phyloP scores from a whole-genome alignment of 306 rosid genomes.

The Crataegus laevigata region DNA sequence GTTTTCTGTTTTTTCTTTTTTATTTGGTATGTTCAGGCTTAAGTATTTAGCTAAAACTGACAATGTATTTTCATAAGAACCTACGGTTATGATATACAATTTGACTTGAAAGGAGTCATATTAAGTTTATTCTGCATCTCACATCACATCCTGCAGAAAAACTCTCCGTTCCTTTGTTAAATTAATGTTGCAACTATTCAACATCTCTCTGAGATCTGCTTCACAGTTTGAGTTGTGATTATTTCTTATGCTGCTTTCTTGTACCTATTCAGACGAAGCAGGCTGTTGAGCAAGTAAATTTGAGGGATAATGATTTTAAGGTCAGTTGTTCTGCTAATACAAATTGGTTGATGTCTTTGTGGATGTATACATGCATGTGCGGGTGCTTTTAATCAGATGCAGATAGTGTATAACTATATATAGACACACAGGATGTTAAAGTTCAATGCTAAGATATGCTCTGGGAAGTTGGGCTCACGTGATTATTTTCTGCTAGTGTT shows the following conservation, averaged over 20 bases:
- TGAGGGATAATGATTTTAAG: slow-evolving; percentile 47
- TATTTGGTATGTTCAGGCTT: not conserved
- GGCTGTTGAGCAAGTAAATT: slow-evolving; percentile 50
- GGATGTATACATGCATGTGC: not conserved
- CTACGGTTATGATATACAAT: not conserved
- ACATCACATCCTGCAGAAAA: not conserved
- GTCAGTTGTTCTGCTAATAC: slow-evolving; percentile 36
- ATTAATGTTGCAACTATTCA: not conserved
- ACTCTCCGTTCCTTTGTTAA: not conserved
- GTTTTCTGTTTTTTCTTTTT: not conserved
- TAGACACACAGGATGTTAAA: not conserved
- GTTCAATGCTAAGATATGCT: not conserved
- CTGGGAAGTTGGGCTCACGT: not conserved
- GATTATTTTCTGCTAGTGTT: not conserved
- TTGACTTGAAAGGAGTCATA: not conserved
- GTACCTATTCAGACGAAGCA: slow-evolving; percentile 42
- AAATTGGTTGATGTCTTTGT: not conserved
- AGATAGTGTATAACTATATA: not conserved
- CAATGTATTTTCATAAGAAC: not conserved
- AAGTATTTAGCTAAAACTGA: not conserved
- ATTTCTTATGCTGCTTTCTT: not conserved
- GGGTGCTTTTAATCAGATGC: not conserved
- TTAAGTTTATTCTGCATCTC: not conserved
- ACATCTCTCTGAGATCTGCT: not conserved
- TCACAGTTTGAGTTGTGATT: not conserved